phyloP scores from a whole-genome alignment of 108 stramenopile species.

The Mayamaea pseudoterrestris region DNA sequence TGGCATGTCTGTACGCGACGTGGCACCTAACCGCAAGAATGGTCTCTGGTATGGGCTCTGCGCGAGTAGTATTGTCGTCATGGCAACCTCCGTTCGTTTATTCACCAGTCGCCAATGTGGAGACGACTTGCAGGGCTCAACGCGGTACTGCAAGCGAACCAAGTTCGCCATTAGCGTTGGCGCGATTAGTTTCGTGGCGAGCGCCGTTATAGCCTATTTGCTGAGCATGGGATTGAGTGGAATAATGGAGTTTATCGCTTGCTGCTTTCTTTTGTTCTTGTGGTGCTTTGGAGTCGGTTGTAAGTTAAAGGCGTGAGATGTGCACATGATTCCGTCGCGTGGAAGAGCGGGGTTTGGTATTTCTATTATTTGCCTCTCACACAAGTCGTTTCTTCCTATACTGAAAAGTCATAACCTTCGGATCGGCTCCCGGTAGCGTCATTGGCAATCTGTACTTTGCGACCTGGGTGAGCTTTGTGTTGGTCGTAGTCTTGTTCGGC shows the following conservation, averaged over 20 bases:
- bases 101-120: neutral
- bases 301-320: too few species aligned
- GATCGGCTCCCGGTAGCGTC: slow-evolving; percentile 12
- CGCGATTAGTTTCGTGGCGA: slow-evolving; percentile 3
- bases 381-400: too few species aligned
- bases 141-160: slow-evolving; percentile 17
- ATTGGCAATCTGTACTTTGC: slow-evolving; percentile 37
- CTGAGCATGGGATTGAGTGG: neutral
- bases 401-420: slow-evolving; percentile 32
- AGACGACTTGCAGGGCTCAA: neutral
- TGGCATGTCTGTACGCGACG: slow-evolving; percentile 1
- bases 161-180: slow-evolving; percentile 23
- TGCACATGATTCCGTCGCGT: too few species aligned
- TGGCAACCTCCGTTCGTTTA: slow-evolving; percentile 10
- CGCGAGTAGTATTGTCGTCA: slow-evolving; percentile 8
- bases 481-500: slow-evolving; percentile 14
- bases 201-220: slow-evolving; percentile 2
- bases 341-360: too few species aligned
- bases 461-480: slow-evolving; percentile 24
- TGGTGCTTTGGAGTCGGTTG: slow-evolving; percentile 26
- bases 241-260: slow-evolving; percentile 10
- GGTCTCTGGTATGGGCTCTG: slow-evolving; percentile 19
- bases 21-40: neutral
- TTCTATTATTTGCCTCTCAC: too few species aligned
- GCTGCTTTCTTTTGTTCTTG: slow-evolving; percentile 13